Conservation (phyloP, 768 basidiomycete species). For the Boletus tylopilopsis region DNA sequence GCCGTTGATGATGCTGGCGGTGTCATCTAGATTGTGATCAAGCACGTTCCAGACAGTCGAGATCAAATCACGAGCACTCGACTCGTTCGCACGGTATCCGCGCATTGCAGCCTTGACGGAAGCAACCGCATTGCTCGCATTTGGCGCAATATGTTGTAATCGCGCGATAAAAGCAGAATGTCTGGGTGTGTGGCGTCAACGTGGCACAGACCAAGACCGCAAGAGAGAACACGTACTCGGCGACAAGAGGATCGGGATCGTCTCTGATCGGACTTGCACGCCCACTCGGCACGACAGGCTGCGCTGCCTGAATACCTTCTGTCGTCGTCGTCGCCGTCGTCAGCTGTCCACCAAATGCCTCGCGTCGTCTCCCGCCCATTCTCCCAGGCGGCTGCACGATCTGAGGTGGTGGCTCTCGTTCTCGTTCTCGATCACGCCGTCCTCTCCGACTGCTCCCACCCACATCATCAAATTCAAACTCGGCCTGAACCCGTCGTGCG, state of each 20-base stretch:
- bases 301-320: conserved; percentile 23
- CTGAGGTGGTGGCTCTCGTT: conserved; percentile 35
- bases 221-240: conserved; percentile 44
- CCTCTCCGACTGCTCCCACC: conserved; percentile 43
- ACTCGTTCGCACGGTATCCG: conserved; percentile 73
- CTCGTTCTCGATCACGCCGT: conserved; percentile 47
- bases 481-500: conserved; percentile 60
- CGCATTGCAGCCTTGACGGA: conserved; percentile 74
- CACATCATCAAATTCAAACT: conserved; percentile 65
- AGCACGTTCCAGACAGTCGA: conserved; percentile 84
- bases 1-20: conserved; percentile 67
- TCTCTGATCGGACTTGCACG: conserved; percentile 32
- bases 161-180: conserved; percentile 62
- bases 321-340: conserved; percentile 48
- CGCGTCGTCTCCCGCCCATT: conserved; percentile 45
- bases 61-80: conserved; percentile 78
- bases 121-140: conserved; percentile 53
- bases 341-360: conserved; percentile 58
- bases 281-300: conserved; percentile 19
- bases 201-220: not conserved
- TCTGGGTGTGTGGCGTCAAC: conserved; percentile 36
- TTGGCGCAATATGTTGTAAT: conserved; percentile 54
- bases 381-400: conserved; percentile 26
- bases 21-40: conserved; percentile 64
- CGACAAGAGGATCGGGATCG: conserved; percentile 50